A percentile compares a stretch with the other conserved stretches of the same genome.
phyloP scores from a whole-genome alignment of 1,139 yeast species.

The Yamadazyma atlantica region DNA sequence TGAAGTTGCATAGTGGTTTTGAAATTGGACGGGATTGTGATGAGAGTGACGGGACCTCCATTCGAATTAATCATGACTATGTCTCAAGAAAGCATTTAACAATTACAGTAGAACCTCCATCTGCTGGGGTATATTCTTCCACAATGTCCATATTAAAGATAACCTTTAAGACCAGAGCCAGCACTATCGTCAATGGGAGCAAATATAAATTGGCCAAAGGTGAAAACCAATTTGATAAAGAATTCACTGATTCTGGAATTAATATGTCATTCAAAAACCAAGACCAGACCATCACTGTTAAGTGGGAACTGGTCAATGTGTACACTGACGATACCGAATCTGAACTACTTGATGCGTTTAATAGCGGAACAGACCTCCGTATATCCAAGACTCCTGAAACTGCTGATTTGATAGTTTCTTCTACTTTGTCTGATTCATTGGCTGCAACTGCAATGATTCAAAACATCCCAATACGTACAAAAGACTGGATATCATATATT shows the following conservation, averaged over 20 bases:
- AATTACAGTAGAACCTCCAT: conserved; percentile 12
- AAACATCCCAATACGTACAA: conserved; percentile 6
- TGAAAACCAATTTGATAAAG: conserved; percentile 18
- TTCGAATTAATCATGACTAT: conserved; percentile 22
- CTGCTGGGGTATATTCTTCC: conserved; percentile 3
- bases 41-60: conserved; percentile 18
- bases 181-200: conserved; percentile 29
- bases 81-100: conserved; percentile 34
- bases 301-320: conserved; percentile 25
- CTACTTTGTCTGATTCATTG: conserved; percentile 3
- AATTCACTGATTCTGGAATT: conserved; percentile 16
- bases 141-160: conserved; percentile 21
- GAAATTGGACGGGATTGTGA: conserved; percentile 30
- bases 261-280: conserved; percentile 21
- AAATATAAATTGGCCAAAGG: conserved; percentile 22
- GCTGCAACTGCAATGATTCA: conserved; percentile 10
- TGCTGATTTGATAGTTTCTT: conserved; percentile 5
- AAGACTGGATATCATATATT: conserved; percentile 8
- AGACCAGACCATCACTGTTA: conserved; percentile 17
- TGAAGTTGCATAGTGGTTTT: conserved; percentile 19
- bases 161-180: conserved; percentile 30
- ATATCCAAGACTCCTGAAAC: conserved; percentile 17
- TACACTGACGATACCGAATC: conserved; percentile 2
- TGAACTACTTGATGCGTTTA: conserved; percentile 10
- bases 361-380: conserved; percentile 24